A percentile compares a stretch with the other conserved stretches of the same genome.
Conservation (phyloP, 257 asterid genomes). For the Catharanthus roseus region DNA sequence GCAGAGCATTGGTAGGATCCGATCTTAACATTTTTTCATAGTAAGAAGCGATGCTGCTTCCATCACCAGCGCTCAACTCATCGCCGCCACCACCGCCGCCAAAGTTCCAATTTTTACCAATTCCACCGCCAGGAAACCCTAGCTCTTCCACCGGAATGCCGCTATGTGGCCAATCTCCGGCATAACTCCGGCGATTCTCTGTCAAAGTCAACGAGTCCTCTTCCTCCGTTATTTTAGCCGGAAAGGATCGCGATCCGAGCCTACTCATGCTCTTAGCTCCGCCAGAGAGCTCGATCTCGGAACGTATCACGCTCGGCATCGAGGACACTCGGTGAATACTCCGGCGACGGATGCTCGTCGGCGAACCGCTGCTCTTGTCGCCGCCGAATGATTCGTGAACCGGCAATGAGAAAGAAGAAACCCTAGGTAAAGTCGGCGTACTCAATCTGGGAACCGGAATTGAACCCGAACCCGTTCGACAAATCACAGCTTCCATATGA, state of each 20-base stretch:
- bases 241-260: conserved; percentile 32
- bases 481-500: conserved; percentile 40
- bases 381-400: conserved; percentile 12
- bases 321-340: conserved; percentile 37
- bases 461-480: conserved; percentile 49
- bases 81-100: conserved; percentile 34
- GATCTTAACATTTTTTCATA: conserved; percentile 46
- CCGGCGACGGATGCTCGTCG: conserved; percentile 23
- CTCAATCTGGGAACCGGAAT: conserved; percentile 21
- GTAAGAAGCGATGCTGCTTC: conserved; percentile 34
- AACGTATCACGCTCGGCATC: conserved; percentile 30
- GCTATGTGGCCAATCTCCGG: conserved; percentile 12
- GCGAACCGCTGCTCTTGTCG: conserved; percentile 14
- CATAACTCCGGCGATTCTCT: conserved; percentile 15
- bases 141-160: conserved; percentile 25
- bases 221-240: conserved; percentile 30
- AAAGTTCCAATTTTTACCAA: conserved; percentile 33
- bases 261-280: conserved; percentile 15
- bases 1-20: conserved; percentile 48
- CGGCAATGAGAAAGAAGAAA: conserved; percentile 13
- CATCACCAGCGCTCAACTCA: conserved; percentile 23
- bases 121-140: conserved; percentile 46
- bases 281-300: conserved; percentile 14
- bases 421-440: conserved; percentile 17
- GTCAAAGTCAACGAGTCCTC: conserved; percentile 20